Conservation (phyloP, 2,329 filamentous ascomycete genomes). For the Tolypocladium amazonense region DNA sequence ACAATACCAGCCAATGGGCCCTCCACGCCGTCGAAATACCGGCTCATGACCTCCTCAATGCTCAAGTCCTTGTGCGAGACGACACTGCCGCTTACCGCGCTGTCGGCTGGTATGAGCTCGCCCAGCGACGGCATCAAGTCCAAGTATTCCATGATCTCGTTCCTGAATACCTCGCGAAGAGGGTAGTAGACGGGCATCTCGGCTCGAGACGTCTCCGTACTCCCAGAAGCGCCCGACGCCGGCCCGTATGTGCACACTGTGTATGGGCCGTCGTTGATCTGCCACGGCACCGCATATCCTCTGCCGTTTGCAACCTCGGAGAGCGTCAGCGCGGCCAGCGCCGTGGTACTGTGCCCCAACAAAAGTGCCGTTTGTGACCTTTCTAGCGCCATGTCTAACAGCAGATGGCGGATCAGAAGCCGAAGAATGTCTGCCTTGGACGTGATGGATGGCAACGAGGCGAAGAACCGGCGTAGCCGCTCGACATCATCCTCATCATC, state of each 20-base stretch:
- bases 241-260: constrained; percentile 20
- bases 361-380: constrained; percentile 59
- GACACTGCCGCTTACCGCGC: constrained; percentile 23
- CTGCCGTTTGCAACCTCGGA: constrained; percentile 85
- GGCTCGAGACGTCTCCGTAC: constrained; percentile 7
- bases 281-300: constrained; percentile 73
- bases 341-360: constrained; percentile 78
- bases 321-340: constrained; percentile 75
- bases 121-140: constrained; percentile 41
- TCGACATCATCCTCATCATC: constrained; percentile 19
- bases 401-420: constrained; percentile 60
- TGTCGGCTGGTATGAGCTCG: constrained; percentile 32
- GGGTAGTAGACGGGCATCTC: constrained; percentile 58
- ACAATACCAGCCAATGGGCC: constrained; percentile 83
- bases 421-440: constrained; percentile 64
- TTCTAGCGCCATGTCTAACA: constrained; percentile 53
- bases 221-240: constrained; percentile 9
- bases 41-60: constrained; percentile 81
- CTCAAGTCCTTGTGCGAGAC: constrained; percentile 66
- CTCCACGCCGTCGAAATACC: constrained; percentile 77
- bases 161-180: constrained; percentile 72
- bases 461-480: constrained; percentile 44
- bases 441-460: constrained; percentile 59
- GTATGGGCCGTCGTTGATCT: constrained; percentile 61
- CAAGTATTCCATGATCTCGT: constrained; percentile 64